phyloP scores from a whole-genome alignment of 169 alveolate genomes.

The Cryptosporidium canis region DNA sequence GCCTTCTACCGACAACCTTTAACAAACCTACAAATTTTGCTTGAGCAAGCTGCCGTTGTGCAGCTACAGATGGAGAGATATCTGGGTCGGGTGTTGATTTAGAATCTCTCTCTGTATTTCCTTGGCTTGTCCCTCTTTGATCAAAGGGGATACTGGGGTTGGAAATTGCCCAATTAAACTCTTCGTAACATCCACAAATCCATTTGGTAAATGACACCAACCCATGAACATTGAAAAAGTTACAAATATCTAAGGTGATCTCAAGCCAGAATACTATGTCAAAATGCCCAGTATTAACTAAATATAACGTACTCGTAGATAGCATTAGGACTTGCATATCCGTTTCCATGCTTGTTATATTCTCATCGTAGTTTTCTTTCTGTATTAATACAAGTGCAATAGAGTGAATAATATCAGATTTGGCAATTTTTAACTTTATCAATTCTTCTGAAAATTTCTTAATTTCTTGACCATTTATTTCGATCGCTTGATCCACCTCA shows the following conservation, averaged over 20 bases:
- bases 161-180: slow-evolving; percentile 44
- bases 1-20: slow-evolving; percentile 19
- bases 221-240: slow-evolving; percentile 1
- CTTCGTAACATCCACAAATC: slow-evolving; percentile 40
- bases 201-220: slow-evolving; percentile 43
- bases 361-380: not conserved
- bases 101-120: no score
- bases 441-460: slow-evolving; percentile 13
- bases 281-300: slow-evolving; percentile 30
- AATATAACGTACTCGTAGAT: not conserved
- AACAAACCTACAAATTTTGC: slow-evolving; percentile 64
- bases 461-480: not conserved
- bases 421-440: not conserved
- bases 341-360: not conserved
- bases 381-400: not conserved
- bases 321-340: slow-evolving; percentile 12
- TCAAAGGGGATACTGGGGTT: slow-evolving; percentile 60
- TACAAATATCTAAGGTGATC: slow-evolving; percentile 1
- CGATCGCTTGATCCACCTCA: not conserved
- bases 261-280: slow-evolving; percentile 62
- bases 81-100: not conserved
- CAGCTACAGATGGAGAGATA: slow-evolving; percentile 49
- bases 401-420: slow-evolving; percentile 8
- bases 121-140: not conserved
- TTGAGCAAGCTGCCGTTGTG: slow-evolving; percentile 67